These are phyloP conservation scores for Clavispora carvajalis DNA, from an alignment of 805 yeast genomes.

Conservation along the genomic window DNA sequence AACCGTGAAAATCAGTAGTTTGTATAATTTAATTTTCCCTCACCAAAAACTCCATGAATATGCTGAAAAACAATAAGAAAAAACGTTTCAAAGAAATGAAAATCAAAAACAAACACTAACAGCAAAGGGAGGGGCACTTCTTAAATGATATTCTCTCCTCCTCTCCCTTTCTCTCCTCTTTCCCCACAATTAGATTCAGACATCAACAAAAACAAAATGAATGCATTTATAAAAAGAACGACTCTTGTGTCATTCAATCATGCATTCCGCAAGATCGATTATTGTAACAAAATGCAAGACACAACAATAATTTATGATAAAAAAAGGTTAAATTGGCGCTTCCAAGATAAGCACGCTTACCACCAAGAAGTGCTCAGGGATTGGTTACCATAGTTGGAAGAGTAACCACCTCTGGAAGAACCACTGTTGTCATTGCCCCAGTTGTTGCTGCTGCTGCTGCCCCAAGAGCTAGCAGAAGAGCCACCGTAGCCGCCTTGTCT, in stretches of 20 bases:
- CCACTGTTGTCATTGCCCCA: slow-evolving; percentile 20
- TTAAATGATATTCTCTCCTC: not conserved
- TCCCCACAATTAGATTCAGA: slow-evolving; percentile 8
- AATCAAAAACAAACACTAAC: slow-evolving; percentile 1
- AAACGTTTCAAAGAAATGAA: slow-evolving; percentile 12
- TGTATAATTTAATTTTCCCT: slow-evolving; percentile 10
- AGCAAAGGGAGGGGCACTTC: not conserved
- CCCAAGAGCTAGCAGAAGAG: slow-evolving; percentile 20
- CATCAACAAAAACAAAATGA: slow-evolving; percentile 6
- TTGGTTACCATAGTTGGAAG: slow-evolving; percentile 32
- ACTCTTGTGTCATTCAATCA: slow-evolving; percentile 6
- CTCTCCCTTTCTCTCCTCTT: slow-evolving; percentile 14
- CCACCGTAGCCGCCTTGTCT: slow-evolving; percentile 36
- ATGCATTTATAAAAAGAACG: slow-evolving; percentile 1
- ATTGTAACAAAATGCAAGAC: slow-evolving; percentile 14
- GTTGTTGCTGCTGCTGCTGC: slow-evolving; percentile 13
- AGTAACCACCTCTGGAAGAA: slow-evolving; percentile 21
- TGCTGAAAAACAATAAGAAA: slow-evolving; percentile 5
- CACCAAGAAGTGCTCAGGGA: slow-evolving; percentile 37
- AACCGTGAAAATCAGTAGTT: slow-evolving; percentile 10
- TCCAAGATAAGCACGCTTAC: slow-evolving; percentile 15
- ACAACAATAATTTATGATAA: not conserved
- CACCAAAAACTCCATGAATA: slow-evolving; percentile 12
- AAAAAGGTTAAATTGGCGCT: not conserved
- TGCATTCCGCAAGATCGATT: slow-evolving; percentile 7